Conservation (phyloP, 768 basidiomycete genomes). For the Russula virescens region DNA sequence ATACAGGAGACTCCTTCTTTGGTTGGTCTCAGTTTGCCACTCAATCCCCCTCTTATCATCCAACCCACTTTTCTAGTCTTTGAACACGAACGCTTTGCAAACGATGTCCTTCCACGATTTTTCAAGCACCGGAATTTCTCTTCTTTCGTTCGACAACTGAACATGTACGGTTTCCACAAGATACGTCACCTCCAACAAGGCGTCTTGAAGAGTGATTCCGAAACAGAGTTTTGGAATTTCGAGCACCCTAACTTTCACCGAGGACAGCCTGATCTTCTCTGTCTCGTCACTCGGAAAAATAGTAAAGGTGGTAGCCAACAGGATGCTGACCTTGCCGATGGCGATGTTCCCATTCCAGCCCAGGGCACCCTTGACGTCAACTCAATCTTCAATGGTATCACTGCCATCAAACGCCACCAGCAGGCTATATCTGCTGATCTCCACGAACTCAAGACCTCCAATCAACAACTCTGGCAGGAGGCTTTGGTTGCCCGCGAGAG, state of each 20-base stretch:
- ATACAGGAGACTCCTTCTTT: slow-evolving; percentile 87
- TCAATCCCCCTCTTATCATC: neutral
- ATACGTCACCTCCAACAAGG: slow-evolving; percentile 96
- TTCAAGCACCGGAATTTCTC: slow-evolving; percentile 98
- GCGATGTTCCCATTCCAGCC: slow-evolving; percentile 24
- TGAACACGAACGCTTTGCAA: slow-evolving; percentile 85
- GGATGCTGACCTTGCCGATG: slow-evolving; percentile 12
- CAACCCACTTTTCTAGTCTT: slow-evolving; percentile 49
- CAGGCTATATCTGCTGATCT: slow-evolving; percentile 86
- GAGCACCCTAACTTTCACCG: slow-evolving; percentile 84
- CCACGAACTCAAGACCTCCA: slow-evolving; percentile 80
- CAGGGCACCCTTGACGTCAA: slow-evolving; percentile 60
- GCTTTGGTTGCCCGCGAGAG: slow-evolving; percentile 68
- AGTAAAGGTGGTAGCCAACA: slow-evolving; percentile 19
- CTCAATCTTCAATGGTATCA: slow-evolving; percentile 73
- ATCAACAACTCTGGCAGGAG: slow-evolving; percentile 91
- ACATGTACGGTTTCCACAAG: slow-evolving; percentile 95
- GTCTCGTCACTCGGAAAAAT: slow-evolving; percentile 83
- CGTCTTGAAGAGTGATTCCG: slow-evolving; percentile 76
- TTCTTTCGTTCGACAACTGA: slow-evolving; percentile 87
- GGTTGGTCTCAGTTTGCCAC: slow-evolving; percentile 41
- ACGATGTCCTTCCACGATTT: slow-evolving; percentile 85
- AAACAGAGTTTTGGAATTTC: slow-evolving; percentile 88
- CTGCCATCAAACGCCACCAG: slow-evolving; percentile 88
- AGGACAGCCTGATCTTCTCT: slow-evolving; percentile 82